A percentile compares a stretch with the other conserved stretches of the same genome.
Evolutionary conservation across 108 stramenopile species (phyloP).

Genomic region (Nitzschia sp.): DNA sequence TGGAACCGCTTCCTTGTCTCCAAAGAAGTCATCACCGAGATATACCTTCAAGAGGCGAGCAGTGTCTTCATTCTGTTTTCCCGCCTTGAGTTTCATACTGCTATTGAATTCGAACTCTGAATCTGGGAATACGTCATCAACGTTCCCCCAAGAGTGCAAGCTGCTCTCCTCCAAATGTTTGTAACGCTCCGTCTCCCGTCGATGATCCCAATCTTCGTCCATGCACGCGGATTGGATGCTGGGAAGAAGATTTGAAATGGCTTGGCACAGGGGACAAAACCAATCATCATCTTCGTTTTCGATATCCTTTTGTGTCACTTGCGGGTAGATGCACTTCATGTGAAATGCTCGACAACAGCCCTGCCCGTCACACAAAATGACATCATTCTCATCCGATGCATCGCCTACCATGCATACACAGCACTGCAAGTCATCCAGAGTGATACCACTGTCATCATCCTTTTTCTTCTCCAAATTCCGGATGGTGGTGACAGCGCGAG

Average conservation of each 20-base stretch:
- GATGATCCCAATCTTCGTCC: constrained; percentile 39
- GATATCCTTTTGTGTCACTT: constrained; percentile 45
- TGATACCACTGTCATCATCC: constrained; percentile 56
- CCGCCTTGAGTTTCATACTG: constrained; percentile 48
- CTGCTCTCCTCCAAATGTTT: constrained; percentile 19
- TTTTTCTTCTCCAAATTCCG: constrained; percentile 15
- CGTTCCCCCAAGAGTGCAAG: constrained; percentile 57
- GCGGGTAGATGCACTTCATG: constrained; percentile 72
- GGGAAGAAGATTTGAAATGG: constrained; percentile 43
- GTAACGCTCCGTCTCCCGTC: constrained; percentile 6
- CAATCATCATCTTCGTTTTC: constrained; percentile 68
- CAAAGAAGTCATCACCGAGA: constrained; percentile 39
- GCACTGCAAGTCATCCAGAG: constrained; percentile 71
- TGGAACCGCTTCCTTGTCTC: constrained; percentile 3
- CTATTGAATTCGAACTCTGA: constrained; percentile 56
- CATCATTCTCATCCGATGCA: constrained; percentile 51
- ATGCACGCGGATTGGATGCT: constrained; percentile 59
- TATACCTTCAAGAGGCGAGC: constrained; percentile 38
- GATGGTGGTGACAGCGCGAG: not conserved
- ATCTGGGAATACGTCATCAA: constrained; percentile 76
- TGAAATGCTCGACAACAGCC: constrained; percentile 82
- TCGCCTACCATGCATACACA: constrained; percentile 64
- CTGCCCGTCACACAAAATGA: constrained; percentile 46
- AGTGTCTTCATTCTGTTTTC: constrained; percentile 56
- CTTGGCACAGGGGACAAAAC: constrained; percentile 78